Conservation (phyloP, 1,139 yeast genomes). For the Magnusiomyces paraingens region DNA sequence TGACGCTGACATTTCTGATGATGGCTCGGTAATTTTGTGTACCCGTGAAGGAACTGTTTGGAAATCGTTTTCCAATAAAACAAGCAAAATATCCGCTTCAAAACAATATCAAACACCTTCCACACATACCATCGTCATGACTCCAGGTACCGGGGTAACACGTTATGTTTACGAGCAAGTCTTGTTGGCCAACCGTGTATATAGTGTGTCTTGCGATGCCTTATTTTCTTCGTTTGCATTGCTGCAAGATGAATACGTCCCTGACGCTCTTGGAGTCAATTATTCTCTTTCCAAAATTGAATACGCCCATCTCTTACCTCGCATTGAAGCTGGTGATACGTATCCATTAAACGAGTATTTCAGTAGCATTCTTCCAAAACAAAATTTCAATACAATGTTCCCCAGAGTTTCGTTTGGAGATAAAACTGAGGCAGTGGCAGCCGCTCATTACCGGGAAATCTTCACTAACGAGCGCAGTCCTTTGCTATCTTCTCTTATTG, state of each 20-base stretch:
- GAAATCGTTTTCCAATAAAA: slow-evolving; percentile 22
- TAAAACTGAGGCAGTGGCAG: neutral
- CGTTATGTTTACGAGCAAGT: slow-evolving; percentile 49
- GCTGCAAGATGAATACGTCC: slow-evolving; percentile 48
- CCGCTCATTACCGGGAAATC: neutral
- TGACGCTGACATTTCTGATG: slow-evolving; percentile 62
- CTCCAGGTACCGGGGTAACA: neutral
- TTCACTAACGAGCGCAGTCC: neutral
- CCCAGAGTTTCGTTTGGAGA: neutral
- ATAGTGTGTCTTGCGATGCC: slow-evolving; percentile 59
- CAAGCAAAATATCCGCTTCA: neutral
- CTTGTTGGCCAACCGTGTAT: slow-evolving; percentile 48
- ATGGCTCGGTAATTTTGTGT: slow-evolving; percentile 63
- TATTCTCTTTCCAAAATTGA: neutral
- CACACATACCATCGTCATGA: neutral
- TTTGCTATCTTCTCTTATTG: neutral
- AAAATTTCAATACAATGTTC: neutral
- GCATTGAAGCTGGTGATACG: neutral
- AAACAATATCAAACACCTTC: neutral
- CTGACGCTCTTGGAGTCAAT: neutral
- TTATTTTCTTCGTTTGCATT: slow-evolving; percentile 63
- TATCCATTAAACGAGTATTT: slow-evolving; percentile 1
- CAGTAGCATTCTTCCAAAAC: neutral
- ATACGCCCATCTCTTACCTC: slow-evolving; percentile 2
- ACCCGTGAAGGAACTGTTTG: slow-evolving; percentile 64